Percentiles rank a stretch among this genome's conserved stretches.
These are phyloP conservation scores for Euclidium syriacum DNA, from an alignment of 345 rosid species.

Conservation along the genomic window DNA sequence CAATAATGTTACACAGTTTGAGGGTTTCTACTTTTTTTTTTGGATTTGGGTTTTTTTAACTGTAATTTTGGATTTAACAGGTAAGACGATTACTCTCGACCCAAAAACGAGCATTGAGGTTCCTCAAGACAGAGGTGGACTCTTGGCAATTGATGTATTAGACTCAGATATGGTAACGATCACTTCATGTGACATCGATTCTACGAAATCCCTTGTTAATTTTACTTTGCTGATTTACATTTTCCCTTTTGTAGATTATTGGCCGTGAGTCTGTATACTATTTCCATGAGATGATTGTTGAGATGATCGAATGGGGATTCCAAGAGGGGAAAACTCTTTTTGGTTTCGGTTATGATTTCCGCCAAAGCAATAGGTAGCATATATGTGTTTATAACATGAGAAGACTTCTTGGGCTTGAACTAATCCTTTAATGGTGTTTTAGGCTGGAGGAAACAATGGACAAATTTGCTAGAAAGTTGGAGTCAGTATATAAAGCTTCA, in stretches of 20 bases:
- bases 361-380: slow-evolving; percentile 87
- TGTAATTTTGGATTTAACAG: slow-evolving; percentile 40
- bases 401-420: no score
- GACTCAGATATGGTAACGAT: slow-evolving; percentile 88
- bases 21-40: no score
- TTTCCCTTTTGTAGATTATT: slow-evolving; percentile 46
- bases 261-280: slow-evolving; percentile 82
- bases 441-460: slow-evolving; percentile 79
- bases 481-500: slow-evolving; percentile 64
- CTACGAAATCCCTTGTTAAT: no score
- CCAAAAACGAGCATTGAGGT: slow-evolving; percentile 54
- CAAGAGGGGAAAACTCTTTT: slow-evolving; percentile 91
- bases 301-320: slow-evolving; percentile 93
- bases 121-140: slow-evolving; percentile 89
- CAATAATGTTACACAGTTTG: no score
- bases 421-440: no score
- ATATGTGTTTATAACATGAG: background rate
- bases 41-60: no score
- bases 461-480: slow-evolving; percentile 56
- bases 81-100: slow-evolving; percentile 66
- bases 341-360: slow-evolving; percentile 95
- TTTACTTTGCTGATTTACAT: background rate
- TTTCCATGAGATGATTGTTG: slow-evolving; percentile 93
- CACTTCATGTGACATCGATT: background rate
- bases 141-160: slow-evolving; percentile 77